Conservation (phyloP, 2,329 filamentous ascomycete species). For the Pseudogymnoascus sp. region DNA sequence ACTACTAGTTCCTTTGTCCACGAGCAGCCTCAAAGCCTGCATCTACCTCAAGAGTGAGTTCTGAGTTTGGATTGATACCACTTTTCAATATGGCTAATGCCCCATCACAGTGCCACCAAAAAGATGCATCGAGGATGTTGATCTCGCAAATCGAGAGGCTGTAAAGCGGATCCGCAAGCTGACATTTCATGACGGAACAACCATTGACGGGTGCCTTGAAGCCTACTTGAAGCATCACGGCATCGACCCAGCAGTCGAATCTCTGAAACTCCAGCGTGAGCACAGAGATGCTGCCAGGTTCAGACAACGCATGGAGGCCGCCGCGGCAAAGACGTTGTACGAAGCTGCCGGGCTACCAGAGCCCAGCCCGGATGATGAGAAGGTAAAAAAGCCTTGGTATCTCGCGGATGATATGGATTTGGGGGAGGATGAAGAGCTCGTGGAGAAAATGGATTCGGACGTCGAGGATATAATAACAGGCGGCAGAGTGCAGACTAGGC, state of each 20-base stretch:
- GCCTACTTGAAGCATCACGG: background rate
- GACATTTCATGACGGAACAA: background rate
- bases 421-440: background rate
- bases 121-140: background rate
- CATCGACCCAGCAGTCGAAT: background rate
- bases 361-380: background rate
- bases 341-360: background rate
- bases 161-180: background rate
- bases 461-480: background rate
- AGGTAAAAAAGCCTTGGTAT: background rate
- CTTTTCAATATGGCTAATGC: background rate
- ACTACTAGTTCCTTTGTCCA: background rate
- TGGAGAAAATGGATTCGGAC: background rate
- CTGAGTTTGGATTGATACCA: background rate
- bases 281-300: background rate
- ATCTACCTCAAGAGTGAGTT: background rate
- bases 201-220: background rate
- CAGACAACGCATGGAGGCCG: background rate
- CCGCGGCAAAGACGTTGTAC: background rate
- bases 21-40: background rate
- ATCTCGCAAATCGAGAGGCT: background rate
- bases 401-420: background rate
- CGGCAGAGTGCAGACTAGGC: background rate
- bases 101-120: background rate
- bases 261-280: background rate